phyloP scores from a whole-genome alignment of 2,329 filamentous ascomycete genomes.

The Pseudogymnoascus sp. region DNA sequence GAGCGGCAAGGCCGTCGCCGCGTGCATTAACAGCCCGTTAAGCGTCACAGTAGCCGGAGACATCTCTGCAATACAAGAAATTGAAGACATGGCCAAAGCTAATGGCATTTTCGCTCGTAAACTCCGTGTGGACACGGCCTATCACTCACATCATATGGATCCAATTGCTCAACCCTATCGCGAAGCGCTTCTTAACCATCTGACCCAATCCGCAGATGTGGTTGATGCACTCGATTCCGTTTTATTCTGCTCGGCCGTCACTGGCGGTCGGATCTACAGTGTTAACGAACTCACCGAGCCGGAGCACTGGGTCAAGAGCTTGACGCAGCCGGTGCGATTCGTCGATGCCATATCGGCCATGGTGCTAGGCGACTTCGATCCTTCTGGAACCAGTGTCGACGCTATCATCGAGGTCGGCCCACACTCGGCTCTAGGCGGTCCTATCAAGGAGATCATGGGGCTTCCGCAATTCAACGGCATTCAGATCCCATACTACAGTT shows the following conservation, averaged over 20 bases:
- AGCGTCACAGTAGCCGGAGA: slow-evolving; percentile 26
- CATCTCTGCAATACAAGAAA: slow-evolving; percentile 15
- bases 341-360: slow-evolving; percentile 28
- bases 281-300: slow-evolving; percentile 22
- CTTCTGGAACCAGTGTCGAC: slow-evolving; percentile 7
- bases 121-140: slow-evolving; percentile 35
- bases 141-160: slow-evolving; percentile 39
- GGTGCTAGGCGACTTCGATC: neutral
- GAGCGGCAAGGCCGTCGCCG: slow-evolving; percentile 9
- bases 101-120: slow-evolving; percentile 25
- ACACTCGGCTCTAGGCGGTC: slow-evolving; percentile 15
- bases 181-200: slow-evolving; percentile 15
- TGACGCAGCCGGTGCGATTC: slow-evolving; percentile 39
- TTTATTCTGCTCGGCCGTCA: neutral
- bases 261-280: neutral
- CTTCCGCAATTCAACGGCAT: neutral
- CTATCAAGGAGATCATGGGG: slow-evolving; percentile 19
- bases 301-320: slow-evolving; percentile 40
- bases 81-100: slow-evolving; percentile 19
- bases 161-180: slow-evolving; percentile 37
- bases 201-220: neutral
- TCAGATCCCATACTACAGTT: neutral
- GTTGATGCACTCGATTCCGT: neutral
- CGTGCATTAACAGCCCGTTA: slow-evolving; percentile 26
- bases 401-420: slow-evolving; percentile 18